Evolutionary conservation across 2,329 filamentous ascomycete genomes (phyloP), one percentile per base, ranked within the genome.

Genomic region (Neurospora sp.): DNA sequence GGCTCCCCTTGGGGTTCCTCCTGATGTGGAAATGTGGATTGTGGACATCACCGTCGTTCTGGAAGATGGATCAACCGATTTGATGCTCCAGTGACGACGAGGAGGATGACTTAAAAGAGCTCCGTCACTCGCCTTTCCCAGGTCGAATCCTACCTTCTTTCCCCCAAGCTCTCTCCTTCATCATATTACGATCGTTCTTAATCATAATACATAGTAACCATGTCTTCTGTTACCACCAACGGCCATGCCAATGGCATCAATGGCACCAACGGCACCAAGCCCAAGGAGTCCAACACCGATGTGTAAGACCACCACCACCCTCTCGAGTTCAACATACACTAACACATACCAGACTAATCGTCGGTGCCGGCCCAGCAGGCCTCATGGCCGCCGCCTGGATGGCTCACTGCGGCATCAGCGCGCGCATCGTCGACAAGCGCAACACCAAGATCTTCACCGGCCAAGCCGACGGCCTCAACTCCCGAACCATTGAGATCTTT

Each of bases 401-500:
- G 73, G 79, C 81, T 2, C 78, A 80, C 38, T 79, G 79, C 66
- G 81, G 81, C 15, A 74, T 84, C 68, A 76, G 78, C 17, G 76
- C 81, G 4, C 79, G 82, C n/a, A 80, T 84, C 40, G 76, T 84
- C n/a, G 82, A 84, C 75, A 84, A 84, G 75, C 78, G 82, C n/a
- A 74, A 72, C 39, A 71, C 73, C 66, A 77, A 77, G 71, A 75
- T 83, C 43, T 80, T 79, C 72, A 78, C 77, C 6, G 81, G 82
- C 3, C 82, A 85, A 72, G 82, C 83, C 42, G 82, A 85, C 70
- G 82, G 83, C 9, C 78, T 80, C 9, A 88, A 91, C 78, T 87
- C 85, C 72, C 87, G 90, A 1, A 91, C 88, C 0, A 81, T 92
- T 1, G 89, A 93, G 78, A 91, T 93, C n/a, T 87, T 93, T 69